Evolutionary conservation across 2,329 filamentous ascomycete species (phyloP).

Genomic region (Tolypocladium pustulatum): DNA sequence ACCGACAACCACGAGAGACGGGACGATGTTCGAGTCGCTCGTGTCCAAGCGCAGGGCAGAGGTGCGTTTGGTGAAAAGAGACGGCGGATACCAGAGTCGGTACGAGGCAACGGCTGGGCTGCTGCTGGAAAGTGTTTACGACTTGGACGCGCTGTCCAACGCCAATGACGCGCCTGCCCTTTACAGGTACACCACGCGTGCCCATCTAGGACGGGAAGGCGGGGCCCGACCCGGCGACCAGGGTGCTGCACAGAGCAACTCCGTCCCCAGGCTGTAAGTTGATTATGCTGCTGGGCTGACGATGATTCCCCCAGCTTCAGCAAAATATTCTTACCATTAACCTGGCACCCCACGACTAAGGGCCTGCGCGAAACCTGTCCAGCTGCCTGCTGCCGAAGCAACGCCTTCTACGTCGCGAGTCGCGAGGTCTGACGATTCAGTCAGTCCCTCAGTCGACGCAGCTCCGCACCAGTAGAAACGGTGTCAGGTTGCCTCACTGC

Average conservation of each 20-base stretch:
- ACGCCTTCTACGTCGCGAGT: neutral
- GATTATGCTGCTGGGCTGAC: neutral
- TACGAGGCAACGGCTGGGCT: neutral
- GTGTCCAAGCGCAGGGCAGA: neutral
- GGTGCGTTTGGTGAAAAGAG: neutral
- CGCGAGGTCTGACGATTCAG: neutral
- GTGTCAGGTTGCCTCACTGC: neutral
- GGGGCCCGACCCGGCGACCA: neutral
- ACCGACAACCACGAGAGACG: neutral
- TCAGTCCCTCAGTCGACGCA: neutral
- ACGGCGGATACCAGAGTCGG: neutral
- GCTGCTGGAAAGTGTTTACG: conserved; percentile 10
- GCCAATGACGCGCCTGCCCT: conserved; percentile 12
- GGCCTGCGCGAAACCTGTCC: neutral
- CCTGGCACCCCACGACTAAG: neutral
- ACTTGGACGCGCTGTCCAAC: conserved; percentile 12
- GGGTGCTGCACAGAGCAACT: neutral
- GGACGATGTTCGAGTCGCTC: neutral
- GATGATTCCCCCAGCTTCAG: neutral
- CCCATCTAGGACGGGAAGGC: neutral
- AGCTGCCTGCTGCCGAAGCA: neutral
- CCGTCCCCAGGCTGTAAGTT: neutral
- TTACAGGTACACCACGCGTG: conserved; percentile 2
- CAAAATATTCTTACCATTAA: neutral
- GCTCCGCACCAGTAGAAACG: neutral